Base-by-base conservation (phyloP, 164 flowering plant species). In the Tetrastigma voinierianum region DNA sequence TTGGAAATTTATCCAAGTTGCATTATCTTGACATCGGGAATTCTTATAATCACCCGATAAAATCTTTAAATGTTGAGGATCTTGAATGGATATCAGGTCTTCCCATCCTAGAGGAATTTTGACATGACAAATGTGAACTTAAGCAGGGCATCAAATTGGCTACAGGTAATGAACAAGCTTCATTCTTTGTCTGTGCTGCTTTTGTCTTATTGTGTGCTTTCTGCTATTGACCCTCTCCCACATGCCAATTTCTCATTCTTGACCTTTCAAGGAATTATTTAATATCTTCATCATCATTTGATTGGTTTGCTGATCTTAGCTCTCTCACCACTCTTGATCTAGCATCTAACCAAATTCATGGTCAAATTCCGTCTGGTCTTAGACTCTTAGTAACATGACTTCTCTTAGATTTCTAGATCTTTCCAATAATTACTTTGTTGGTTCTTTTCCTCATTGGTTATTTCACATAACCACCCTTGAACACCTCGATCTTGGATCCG, bases 41-140 rank as follows among this genome's bases (percentile, higher is more conserved):
- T 25, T 25, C 40, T 25, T 0, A 25, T 20, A 5, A 13, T n/a
- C 10, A 16, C 43, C 21, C 11, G 3, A 12, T n/a, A 7, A 4
- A 18, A 10, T 21, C 5, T 4, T 12, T 19, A 1, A 12, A 18
- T 7, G 54, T 3, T 11, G 32, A 18, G 0, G 19, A 58, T 17
- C 57, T 77, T 10, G 24, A 52, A 2, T 70, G 81, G 80, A 3
- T 74, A 15, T 66, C 70, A 40, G 4, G 57, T 21, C 76, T 76
- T 56, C 18, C 53, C n/a, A 57, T 48, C 2, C 52, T 79, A 51
- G 18, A 68, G 19, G 18, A 68, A 18, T 14, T 14, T 79, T 40
- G 62, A 52, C 46, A 6, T 79, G 53, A 59, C n/a, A 6, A 0
- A 0, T 16, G 65, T 72, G 21, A 15, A 69, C 24, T 53, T 76